phyloP scores from a whole-genome alignment of 768 basidiomycete genomes.

The Pleurotus ostreatus region DNA sequence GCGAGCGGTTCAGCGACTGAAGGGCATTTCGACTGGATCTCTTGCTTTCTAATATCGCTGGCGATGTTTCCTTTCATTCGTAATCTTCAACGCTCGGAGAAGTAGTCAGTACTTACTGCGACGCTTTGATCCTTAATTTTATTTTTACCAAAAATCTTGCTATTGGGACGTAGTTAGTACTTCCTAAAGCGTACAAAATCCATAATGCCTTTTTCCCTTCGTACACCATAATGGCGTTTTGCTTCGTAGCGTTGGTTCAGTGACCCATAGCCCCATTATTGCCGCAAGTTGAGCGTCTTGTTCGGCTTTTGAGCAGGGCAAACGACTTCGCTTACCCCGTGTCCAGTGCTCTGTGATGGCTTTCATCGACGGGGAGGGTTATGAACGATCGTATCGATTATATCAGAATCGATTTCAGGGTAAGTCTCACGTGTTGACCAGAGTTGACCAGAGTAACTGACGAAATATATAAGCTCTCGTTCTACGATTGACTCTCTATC shows the following conservation, averaged over 20 bases:
- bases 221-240: not conserved
- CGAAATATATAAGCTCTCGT: slow-evolving; percentile 12
- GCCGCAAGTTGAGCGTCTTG: no score
- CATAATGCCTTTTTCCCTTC: not conserved
- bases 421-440: slow-evolving; percentile 10
- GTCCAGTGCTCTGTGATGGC: slow-evolving; percentile 3
- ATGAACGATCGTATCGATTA: slow-evolving; percentile 1
- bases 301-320: no score
- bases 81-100: not conserved
- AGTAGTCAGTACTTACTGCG: not conserved
- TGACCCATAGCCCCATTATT: no score
- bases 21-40: slow-evolving; percentile 24
- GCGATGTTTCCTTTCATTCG: slow-evolving; percentile 5
- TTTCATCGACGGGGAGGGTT: slow-evolving; percentile 2
- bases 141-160: not conserved
- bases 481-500: slow-evolving; percentile 26
- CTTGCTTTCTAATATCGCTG: slow-evolving; percentile 17
- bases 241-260: no score
- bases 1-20: slow-evolving; percentile 33
- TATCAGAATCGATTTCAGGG: slow-evolving; percentile 8
- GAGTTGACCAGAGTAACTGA: slow-evolving; percentile 8
- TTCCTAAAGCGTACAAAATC: not conserved
- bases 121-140: not conserved
- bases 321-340: not conserved
- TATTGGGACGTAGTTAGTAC: slow-evolving; percentile 3